These are phyloP conservation scores for Xylaria sp. DNA, from an alignment of 2,329 filamentous ascomycete genomes.

Conservation along the genomic window DNA sequence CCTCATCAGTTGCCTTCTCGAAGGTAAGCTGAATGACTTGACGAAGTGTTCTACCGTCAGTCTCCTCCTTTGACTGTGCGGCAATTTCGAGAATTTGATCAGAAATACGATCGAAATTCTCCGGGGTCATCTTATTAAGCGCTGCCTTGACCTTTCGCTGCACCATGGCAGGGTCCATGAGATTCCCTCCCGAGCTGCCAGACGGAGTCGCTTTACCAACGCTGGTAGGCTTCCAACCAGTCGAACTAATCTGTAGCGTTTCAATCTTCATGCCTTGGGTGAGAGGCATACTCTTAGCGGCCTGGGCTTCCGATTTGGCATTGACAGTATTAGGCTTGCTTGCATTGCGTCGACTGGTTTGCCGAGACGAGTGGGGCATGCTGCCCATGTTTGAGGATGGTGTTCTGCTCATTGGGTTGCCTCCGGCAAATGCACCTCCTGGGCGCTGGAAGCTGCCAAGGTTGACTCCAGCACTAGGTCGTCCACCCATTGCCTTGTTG, in stretches of 20 bases:
- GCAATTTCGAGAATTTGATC: constrained; percentile 94
- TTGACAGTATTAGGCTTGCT: constrained; percentile 71
- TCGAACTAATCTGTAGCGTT: constrained; percentile 76
- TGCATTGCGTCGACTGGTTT: constrained; percentile 70
- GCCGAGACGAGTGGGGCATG: constrained; percentile 77
- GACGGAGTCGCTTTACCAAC: constrained; percentile 60
- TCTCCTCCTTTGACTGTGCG: constrained; percentile 93
- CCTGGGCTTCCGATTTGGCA: constrained; percentile 71
- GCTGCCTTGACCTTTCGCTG: constrained; percentile 99
- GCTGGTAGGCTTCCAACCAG: constrained; percentile 90
- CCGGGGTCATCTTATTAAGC: constrained; percentile 99
- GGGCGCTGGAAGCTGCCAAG: constrained; percentile 70
- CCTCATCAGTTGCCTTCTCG: constrained; percentile 98
- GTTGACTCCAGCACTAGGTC: constrained; percentile 54
- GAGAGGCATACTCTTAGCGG: constrained; percentile 89
- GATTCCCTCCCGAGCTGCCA: constrained; percentile 59
- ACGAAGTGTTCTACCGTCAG: constrained; percentile 90
- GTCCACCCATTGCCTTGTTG: constrained; percentile 60
- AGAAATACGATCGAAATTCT: constrained; percentile 86
- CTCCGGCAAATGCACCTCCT: constrained; percentile 71
- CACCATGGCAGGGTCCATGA: constrained; percentile 90
- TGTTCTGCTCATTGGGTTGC: constrained; percentile 72
- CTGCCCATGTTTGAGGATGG: constrained; percentile 68
- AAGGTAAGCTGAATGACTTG: constrained; percentile 99
- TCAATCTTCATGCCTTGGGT: constrained; percentile 85